A percentile compares a stretch with the other conserved stretches of the same genome.
Conservation (phyloP, 2,329 filamentous ascomycete species). For the Beauveria rudraprayagi region DNA sequence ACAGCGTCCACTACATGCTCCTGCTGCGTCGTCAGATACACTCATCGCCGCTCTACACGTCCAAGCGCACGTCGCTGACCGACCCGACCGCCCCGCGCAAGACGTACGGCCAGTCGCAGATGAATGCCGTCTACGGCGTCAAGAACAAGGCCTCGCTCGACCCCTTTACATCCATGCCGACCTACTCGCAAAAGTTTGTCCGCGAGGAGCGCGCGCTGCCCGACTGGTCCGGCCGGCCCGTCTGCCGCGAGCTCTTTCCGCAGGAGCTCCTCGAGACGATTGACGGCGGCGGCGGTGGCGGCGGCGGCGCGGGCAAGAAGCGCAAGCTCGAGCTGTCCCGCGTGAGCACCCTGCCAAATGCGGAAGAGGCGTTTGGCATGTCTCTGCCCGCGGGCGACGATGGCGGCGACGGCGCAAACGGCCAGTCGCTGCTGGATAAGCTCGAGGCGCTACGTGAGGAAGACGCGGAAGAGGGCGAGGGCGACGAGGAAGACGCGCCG, state of each 20-base stretch:
- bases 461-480: slow-evolving; percentile 36
- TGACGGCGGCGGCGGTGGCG: slow-evolving; percentile 35
- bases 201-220: slow-evolving; percentile 45
- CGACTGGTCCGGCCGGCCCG: slow-evolving; percentile 42
- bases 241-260: slow-evolving; percentile 47
- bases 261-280: slow-evolving; percentile 47
- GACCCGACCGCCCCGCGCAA: slow-evolving; percentile 33
- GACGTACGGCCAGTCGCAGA: slow-evolving; percentile 49
- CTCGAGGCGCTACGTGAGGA: slow-evolving; percentile 42
- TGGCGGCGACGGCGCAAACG: slow-evolving; percentile 21
- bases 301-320: slow-evolving; percentile 33
- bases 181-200: slow-evolving; percentile 48
- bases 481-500: slow-evolving; percentile 37
- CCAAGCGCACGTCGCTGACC: slow-evolving; percentile 35
- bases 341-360: slow-evolving; percentile 40
- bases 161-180: slow-evolving; percentile 51
- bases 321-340: slow-evolving; percentile 38
- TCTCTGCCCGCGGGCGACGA: slow-evolving; percentile 19
- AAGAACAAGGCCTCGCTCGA: slow-evolving; percentile 48
- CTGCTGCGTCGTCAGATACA: slow-evolving; percentile 50
- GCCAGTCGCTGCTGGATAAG: slow-evolving; percentile 34
- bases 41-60: slow-evolving; percentile 47
- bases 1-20: slow-evolving; percentile 43
- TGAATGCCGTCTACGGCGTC: slow-evolving; percentile 47
- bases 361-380: slow-evolving; percentile 42